Evolutionary conservation across 2,329 filamentous ascomycete genomes (phyloP).

Genomic region (Pezicula carpinea): DNA sequence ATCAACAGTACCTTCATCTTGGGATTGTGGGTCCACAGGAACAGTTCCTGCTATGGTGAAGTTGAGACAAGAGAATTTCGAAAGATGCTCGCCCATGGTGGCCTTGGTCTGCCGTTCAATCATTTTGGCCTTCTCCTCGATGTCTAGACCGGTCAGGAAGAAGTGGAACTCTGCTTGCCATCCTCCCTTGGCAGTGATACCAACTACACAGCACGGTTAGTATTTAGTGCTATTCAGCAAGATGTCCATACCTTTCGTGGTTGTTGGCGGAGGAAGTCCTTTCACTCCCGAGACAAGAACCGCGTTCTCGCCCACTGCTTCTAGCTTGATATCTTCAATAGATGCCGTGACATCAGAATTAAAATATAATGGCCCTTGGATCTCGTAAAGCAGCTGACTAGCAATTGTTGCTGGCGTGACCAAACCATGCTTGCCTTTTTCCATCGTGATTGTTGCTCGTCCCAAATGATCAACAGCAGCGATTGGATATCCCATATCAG

Average conservation of each 20-base stretch:
- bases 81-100: constrained; percentile 26
- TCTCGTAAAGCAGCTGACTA: constrained; percentile 48
- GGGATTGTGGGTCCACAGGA: constrained; percentile 33
- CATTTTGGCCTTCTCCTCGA: constrained; percentile 36
- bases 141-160: constrained; percentile 37
- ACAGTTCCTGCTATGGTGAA: constrained; percentile 32
- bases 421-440: constrained; percentile 33
- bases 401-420: constrained; percentile 45
- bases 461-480: constrained; percentile 37
- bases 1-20: constrained; percentile 43
- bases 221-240: too few species aligned
- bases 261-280: constrained; percentile 31
- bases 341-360: constrained; percentile 52
- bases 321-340: constrained; percentile 44
- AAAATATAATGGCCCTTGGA: constrained; percentile 51
- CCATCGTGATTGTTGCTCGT: constrained; percentile 38
- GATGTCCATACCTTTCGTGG: constrained; percentile 25
- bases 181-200: constrained; percentile 37
- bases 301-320: constrained; percentile 43
- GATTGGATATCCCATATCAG: constrained; percentile 40
- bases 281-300: constrained; percentile 41
- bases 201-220: constrained; percentile 18
- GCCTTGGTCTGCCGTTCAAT: constrained; percentile 32
- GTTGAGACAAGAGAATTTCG: constrained; percentile 29
- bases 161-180: constrained; percentile 40